Evolutionary conservation across 768 basidiomycete genomes (phyloP).

Genomic region (Gelatoporia subvermispora): DNA sequence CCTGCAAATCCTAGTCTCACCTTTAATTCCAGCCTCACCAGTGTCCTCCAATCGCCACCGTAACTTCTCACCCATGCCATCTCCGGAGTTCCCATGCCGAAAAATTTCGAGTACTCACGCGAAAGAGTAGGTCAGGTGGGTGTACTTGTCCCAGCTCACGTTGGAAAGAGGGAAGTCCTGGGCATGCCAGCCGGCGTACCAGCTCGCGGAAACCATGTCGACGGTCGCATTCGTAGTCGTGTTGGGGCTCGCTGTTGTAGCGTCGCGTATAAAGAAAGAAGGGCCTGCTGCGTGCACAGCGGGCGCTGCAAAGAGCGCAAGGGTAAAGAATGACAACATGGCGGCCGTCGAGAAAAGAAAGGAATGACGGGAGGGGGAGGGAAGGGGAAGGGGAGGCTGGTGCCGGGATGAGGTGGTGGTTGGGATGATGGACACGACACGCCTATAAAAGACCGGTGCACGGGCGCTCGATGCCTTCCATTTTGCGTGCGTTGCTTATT

Average conservation of each 20-base stretch:
- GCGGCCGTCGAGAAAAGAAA: constrained; percentile 1
- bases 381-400: not conserved
- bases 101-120: constrained; percentile 39
- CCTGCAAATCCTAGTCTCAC: too few relatives aligned
- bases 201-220: constrained; percentile 40
- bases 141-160: constrained; percentile 55
- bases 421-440: too few relatives aligned
- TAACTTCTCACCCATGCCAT: too few relatives aligned
- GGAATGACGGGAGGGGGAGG: not conserved
- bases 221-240: constrained; percentile 5
- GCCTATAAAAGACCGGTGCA: too few relatives aligned
- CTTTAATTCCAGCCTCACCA: too few relatives aligned
- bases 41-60: too few relatives aligned
- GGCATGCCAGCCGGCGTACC: constrained; percentile 53
- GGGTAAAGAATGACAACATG: constrained; percentile 13
- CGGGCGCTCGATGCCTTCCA: too few relatives aligned
- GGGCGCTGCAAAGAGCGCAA: constrained; percentile 7
- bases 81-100: not conserved
- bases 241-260: constrained; percentile 1
- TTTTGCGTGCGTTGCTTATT: too few relatives aligned
- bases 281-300: constrained; percentile 6
- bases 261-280: constrained; percentile 4
- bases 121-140: constrained; percentile 53
- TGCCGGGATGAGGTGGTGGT: too few relatives aligned
- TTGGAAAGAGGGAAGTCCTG: constrained; percentile 33